Conservation (phyloP, 805 yeast species). For the Maudiozyma serrabonitensis region DNA sequence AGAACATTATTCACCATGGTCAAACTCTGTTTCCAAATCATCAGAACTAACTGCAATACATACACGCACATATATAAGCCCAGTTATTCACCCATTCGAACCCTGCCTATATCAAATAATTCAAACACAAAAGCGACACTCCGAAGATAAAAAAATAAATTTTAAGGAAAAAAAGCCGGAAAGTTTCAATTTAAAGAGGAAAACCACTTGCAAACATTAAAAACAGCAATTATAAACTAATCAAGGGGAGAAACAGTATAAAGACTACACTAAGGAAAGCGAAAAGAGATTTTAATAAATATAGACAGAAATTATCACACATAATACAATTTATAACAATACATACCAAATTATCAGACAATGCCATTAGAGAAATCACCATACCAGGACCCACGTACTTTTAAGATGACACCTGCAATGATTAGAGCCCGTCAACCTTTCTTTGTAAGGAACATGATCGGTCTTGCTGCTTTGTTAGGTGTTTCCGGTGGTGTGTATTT, state of each 20-base stretch:
- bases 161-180: too few relatives aligned
- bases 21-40: too few relatives aligned
- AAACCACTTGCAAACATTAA: too few relatives aligned
- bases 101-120: too few relatives aligned
- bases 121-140: too few relatives aligned
- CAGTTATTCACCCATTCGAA: too few relatives aligned
- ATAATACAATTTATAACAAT: background rate
- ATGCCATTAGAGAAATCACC: conserved; percentile 32
- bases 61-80: too few relatives aligned
- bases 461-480: conserved; percentile 49
- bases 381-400: conserved; percentile 57
- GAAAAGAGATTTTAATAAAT: too few relatives aligned
- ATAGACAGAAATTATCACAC: background rate
- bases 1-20: too few relatives aligned
- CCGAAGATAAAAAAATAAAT: too few relatives aligned
- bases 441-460: conserved; percentile 64
- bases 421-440: conserved; percentile 83
- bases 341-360: background rate
- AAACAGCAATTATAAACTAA: background rate
- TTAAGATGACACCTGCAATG: conserved; percentile 89
- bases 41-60: too few relatives aligned
- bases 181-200: background rate
- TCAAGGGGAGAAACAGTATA: background rate
- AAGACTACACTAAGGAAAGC: background rate
- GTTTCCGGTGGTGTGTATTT: conserved; percentile 58